Evolutionary conservation across 371 early-diverging fungal species (phyloP), one percentile per base, ranked within the genome.

Genomic region (Thermomucor indicae-seudaticae): DNA sequence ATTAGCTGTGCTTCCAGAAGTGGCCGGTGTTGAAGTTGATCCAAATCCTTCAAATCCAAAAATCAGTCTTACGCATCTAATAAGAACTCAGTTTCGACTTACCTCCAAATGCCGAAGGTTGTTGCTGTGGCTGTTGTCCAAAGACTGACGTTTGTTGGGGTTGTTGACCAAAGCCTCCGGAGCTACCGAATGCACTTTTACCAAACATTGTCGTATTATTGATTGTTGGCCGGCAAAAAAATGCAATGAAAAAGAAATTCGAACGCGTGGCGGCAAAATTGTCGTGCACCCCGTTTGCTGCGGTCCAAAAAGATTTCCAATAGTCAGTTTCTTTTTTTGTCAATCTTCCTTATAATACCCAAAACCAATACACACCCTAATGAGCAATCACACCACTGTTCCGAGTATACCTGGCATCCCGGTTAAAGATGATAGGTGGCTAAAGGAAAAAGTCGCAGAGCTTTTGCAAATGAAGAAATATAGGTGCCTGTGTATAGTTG

Each of bases 101-200:
- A 72, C 83, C 80, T 51, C 84, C 78, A 66, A 79, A 75, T 6
- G 72, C 55, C 19, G 70, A 55, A 46, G 58, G 53, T 31, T 75
- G 69, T 45, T 63, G 67, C 29, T 59, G 68, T n/a, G 56, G 60
- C 17, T 56, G 65, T 40, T 67, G 67, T 5, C 75, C 75, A 53
- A 75, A 75, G 6, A 69, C 67, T 32, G 81, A 72, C 50, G 73
- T 56, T 57, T 77, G 73, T 6, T 67, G 72, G 10, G 65, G 80
- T 47, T 76, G 86, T 34, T 79, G 82, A 22, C 84, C 84, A 54
- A 83, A 83, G 40, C 72, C 78, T 42, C 65, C 60, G 48, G 45
- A 40, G 25, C 54, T 48, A 30, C 72, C 73, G 51, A 75, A 75
- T 22, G 67, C 58, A 43, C 65, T 61, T 56, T 63, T 69, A 39